These are phyloP conservation scores for Clonostachys sp. DNA, from an alignment of 2,329 filamentous ascomycete genomes.

Conservation along the genomic window DNA sequence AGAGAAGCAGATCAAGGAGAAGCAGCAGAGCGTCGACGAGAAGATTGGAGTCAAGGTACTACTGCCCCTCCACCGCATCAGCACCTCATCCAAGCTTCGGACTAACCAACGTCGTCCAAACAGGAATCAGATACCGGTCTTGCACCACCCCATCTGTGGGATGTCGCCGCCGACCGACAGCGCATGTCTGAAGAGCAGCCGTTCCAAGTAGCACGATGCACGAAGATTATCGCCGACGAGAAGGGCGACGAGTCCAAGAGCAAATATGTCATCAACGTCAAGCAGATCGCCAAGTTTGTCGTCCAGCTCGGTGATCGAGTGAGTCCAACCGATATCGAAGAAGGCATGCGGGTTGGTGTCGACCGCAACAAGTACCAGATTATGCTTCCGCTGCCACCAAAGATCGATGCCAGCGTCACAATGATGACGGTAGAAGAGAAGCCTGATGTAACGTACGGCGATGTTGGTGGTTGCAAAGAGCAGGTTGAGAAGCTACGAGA, in stretches of 20 bases:
- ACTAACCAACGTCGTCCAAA: background rate
- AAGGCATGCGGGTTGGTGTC: constrained; percentile 97
- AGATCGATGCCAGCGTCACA: constrained; percentile 97
- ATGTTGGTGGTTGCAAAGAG: constrained; percentile 98
- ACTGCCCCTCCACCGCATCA: background rate
- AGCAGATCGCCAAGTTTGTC: constrained; percentile 99
- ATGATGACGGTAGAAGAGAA: constrained; percentile 99
- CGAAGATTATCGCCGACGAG: constrained; percentile 97
- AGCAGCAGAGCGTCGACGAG: constrained; percentile 96
- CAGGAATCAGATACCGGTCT: constrained; percentile 98
- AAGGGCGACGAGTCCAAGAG: constrained; percentile 91
- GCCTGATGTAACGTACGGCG: constrained; percentile 97
- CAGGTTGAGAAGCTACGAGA: constrained; percentile 99
- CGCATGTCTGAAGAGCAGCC: constrained; percentile 98
- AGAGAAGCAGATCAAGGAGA: constrained; percentile 99
- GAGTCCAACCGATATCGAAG: constrained; percentile 97
- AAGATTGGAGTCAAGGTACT: constrained; percentile 85
- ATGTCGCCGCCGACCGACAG: constrained; percentile 94
- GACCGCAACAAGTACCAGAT: constrained; percentile 99
- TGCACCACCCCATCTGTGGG: constrained; percentile 97
- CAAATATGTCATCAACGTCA: constrained; percentile 99
- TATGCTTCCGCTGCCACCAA: constrained; percentile 88
- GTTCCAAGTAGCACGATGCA: constrained; percentile 94
- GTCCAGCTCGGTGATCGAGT: constrained; percentile 96
- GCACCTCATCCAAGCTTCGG: background rate